Evolutionary conservation across 345 rosid genomes (phyloP).

Genomic region (Lumnitzera racemosa): DNA sequence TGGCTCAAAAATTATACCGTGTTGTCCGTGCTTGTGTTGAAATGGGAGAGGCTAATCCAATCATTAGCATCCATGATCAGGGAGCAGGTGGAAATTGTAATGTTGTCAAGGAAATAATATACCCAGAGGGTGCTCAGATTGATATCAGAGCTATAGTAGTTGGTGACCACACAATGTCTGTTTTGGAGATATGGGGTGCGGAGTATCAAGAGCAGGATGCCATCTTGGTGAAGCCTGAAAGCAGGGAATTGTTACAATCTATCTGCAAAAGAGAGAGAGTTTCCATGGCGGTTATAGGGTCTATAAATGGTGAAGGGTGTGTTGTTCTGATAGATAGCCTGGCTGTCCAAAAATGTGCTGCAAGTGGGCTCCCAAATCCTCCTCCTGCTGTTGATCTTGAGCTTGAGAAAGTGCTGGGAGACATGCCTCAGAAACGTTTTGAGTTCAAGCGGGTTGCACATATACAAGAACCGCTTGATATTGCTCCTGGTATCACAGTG

Average conservation of each 20-base stretch:
- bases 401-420: conserved; percentile 88
- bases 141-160: conserved; percentile 75
- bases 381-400: conserved; percentile 91
- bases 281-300: conserved; percentile 86
- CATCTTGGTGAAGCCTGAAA: conserved; percentile 81
- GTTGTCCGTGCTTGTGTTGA: conserved; percentile 88
- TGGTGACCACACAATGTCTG: conserved; percentile 92
- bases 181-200: conserved; percentile 97
- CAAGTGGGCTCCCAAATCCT: conserved; percentile 63
- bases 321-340: conserved; percentile 60
- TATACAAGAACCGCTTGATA: conserved; percentile 61
- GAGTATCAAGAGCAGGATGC: conserved; percentile 99
- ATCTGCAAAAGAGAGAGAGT: conserved; percentile 91
- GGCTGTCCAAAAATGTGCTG: conserved; percentile 40
- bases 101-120: conserved; percentile 91
- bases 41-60: conserved; percentile 88
- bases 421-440: conserved; percentile 86
- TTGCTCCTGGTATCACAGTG: conserved; percentile 80
- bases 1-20: conserved; percentile 90
- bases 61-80: conserved; percentile 94
- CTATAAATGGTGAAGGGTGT: conserved; percentile 73
- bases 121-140: conserved; percentile 86
- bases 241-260: conserved; percentile 49
- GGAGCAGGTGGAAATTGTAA: conserved; percentile 98
- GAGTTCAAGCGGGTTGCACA: conserved; percentile 50